These are phyloP conservation scores for Microdochium bolleyi DNA, from an alignment of 2,329 filamentous ascomycete species.

Conservation along the genomic window DNA sequence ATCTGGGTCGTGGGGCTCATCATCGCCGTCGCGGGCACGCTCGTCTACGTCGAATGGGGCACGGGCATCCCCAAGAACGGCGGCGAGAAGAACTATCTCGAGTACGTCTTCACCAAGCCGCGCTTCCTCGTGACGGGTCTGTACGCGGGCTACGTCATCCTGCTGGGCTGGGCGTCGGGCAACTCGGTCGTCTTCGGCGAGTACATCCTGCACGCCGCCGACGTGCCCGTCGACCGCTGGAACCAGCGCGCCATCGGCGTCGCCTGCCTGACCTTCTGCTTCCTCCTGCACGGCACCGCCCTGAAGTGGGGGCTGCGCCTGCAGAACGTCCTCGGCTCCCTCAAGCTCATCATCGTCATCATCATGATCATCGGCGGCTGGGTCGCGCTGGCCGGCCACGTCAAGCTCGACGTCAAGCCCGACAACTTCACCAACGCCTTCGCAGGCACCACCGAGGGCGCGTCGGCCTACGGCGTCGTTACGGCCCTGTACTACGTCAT, in stretches of 20 bases:
- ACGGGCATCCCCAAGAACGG: constrained; percentile 53
- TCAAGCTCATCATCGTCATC: constrained; percentile 52
- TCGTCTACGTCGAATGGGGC: constrained; percentile 57
- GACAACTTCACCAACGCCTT: constrained; percentile 52
- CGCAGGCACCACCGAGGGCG: constrained; percentile 29
- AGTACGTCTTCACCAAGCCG: constrained; percentile 51
- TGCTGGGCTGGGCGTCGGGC: constrained; percentile 52
- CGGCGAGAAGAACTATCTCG: constrained; percentile 60
- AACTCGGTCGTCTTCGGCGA: constrained; percentile 52
- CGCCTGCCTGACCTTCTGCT: constrained; percentile 44
- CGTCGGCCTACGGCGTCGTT: constrained; percentile 44
- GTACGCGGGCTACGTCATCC: constrained; percentile 51
- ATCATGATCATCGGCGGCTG: constrained; percentile 56
- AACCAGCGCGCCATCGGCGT: constrained; percentile 47
- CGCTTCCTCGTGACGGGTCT: constrained; percentile 52
- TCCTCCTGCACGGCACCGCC: constrained; percentile 39
- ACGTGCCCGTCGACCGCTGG: constrained; percentile 42
- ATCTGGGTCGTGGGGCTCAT: constrained; percentile 32
- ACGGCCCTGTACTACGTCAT: constrained; percentile 50
- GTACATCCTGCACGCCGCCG: constrained; percentile 48
- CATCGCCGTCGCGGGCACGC: constrained; percentile 49
- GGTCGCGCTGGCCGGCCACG: constrained; percentile 43
- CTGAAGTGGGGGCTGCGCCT: constrained; percentile 53
- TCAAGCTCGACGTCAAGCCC: constrained; percentile 34
- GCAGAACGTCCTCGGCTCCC: constrained; percentile 49